Base-by-base conservation (phyloP, 768 basidiomycete genomes). In the Lactarius hatsudake region DNA sequence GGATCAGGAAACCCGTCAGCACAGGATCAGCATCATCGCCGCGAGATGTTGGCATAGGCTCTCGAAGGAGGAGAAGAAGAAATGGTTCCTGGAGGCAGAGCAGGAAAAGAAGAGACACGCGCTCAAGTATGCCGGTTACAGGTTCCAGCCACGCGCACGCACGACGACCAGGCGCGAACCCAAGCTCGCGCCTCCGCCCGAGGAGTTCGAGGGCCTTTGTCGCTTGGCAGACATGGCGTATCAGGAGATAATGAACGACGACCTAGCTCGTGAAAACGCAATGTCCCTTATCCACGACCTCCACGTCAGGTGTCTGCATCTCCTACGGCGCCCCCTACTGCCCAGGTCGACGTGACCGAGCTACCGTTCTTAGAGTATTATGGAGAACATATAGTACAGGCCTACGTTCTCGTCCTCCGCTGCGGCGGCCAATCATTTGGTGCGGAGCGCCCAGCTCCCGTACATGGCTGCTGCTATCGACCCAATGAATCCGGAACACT, bases 11-110 rank as follows among this genome's bases (percentile, higher is more conserved):
- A 79, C 78, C 55, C 80, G 82, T 56, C 86, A 87, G 73, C 82
- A 84, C 74, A 82, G 84, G 65, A 79, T 86, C 67, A 82, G 81
- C 66, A 77, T 82, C 64, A 79, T 85, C 68, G 84, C 82, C 10
- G 86, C 81, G 7, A 77, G 80, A 73, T 79, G 82, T 72, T 87
- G 86, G 86, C 79, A 79, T 34, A 76, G 77, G 71, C 76, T 86
- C 51, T 69, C 73, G 7, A 65, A 72, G 0, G 73, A 71, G 40
- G 78, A 79, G 45, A 78, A 76, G 71, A 70, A 68, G 43, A 59
- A 73, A n/a, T 82, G 82, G 81, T 69, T 74, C 66, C 63, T 51
- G 34, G 72, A 74, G 69, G 78, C 80, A 3, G 73, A 72, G 23
- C 63, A 62, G 20, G 68, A 72, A 26, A 72, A 73, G 42, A 71